Evolutionary conservation across 495 filamentous ascomycete species (phyloP), one percentile per base, ranked within the genome.

Genomic region (Elasticomyces elasticus): DNA sequence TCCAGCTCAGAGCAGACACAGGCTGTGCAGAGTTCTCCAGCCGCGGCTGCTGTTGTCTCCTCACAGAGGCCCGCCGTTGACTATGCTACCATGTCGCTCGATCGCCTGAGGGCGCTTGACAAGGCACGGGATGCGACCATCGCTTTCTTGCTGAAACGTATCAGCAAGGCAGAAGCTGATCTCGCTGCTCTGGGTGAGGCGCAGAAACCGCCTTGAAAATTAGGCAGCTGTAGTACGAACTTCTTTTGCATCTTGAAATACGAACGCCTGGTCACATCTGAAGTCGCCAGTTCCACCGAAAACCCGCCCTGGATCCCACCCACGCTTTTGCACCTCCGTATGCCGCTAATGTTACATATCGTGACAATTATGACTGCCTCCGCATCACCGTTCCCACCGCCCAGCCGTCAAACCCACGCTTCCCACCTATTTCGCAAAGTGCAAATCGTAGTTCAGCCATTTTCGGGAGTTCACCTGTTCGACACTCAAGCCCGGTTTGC

Each of bases 381-480:
- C 35, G 5, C 35, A 5, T 40, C 35, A 40, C n/a, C n/a, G n/a
- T 5, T 17, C 35, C 35, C 35, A 5, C 35, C 35, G 15, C 35
- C 5, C 30, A 7, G 15, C 7, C 30, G 30, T 17, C 42, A 10
- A 23, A 12, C 6, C 42, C 42, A 26, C 42, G 3, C 20, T 6
- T n/a, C 30, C 47, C 10, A 10, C 15, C 50, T 85, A 98, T 79
- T 98, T 98, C 33, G 92, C 92, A 72, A 97, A 98, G 74, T 98
- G 92, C 68, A 98, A 76, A 71, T 98, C 92, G 68, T 98, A 98
- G 43, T 84, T 84, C 64, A 97, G 74, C 92, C 89, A 98, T 73
- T 95, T 95, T 69, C 92, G 80, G 46, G 86, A 80, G 50, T 84
- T 67, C 38, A 98, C 89, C 62, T 87, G 76, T 10, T 83, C 82